Evolutionary conservation across 352 stramenopile genomes (phyloP), one percentile per base, ranked within the genome.

Genomic region (Pythium brachiatum): DNA sequence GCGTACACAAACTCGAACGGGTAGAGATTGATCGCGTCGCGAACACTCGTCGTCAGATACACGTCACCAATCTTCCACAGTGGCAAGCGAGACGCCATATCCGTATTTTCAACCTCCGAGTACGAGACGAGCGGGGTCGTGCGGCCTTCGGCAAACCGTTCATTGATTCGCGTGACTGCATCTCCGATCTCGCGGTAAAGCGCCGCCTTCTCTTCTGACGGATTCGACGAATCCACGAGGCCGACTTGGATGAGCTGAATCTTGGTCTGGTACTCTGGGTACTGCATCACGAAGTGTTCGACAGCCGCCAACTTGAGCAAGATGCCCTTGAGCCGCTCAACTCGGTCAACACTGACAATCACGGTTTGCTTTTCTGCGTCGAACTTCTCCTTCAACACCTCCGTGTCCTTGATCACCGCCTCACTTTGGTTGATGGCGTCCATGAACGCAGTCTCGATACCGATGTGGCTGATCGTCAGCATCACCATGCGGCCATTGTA

Each of bases 271-370:
- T 86, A 94, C 57, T 95, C 69, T 0, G 92, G 90, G 53, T 91
- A 69, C 16, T 78, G 74, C 26, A 86, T 56, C 13, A 99, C 72
- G 38, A 99, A 98, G 20, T 92, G 80, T 64, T 99, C 94, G 34
- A 99, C 88, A 0, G 96, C 97, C 26, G 97, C 79, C 46, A 99
- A 78, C 73, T 99, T 99, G 16, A 99, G 76, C 57, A 97, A 81
- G 51, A 99, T 96, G 5, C 97, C 97, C 69, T 99, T 99, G 9
- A 99, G 76, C 5, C 96, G 89, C 75, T 99, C 97, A 38, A 99
- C 75, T 43, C 91, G 75, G 72, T 99, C 95, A 53, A 99, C 90
- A 48, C 94, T 97, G 51, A 97, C 89, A 53, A 98, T 95, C 31
- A 99, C 87, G 25, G 64, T 89, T 29, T 77, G 76, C 23, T 81